Percentiles rank a stretch among this genome's conserved stretches.
These are phyloP conservation scores for Colletotrichum nymphaeae DNA, from an alignment of 2,329 filamentous ascomycete species.

Conservation along the genomic window DNA sequence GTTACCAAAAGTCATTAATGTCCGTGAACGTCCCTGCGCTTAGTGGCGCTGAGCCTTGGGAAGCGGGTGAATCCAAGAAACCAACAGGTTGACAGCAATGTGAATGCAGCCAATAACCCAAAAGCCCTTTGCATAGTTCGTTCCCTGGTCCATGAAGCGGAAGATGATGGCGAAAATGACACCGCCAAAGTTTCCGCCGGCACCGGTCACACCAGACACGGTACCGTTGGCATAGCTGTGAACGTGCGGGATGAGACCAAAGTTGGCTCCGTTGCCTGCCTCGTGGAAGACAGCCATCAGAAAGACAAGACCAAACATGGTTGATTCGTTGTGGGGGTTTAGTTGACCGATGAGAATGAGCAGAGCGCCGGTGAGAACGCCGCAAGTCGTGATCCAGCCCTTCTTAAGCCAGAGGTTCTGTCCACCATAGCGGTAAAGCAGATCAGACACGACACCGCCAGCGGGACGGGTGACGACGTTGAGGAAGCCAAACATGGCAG, in stretches of 20 bases:
- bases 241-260: slow-evolving; percentile 87
- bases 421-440: slow-evolving; percentile 55
- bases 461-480: slow-evolving; percentile 76
- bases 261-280: slow-evolving; percentile 87
- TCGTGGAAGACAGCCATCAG: slow-evolving; percentile 86
- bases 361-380: slow-evolving; percentile 69
- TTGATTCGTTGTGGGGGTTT: slow-evolving; percentile 70
- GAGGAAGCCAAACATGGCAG: slow-evolving; percentile 80
- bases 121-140: slow-evolving; percentile 75
- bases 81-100: slow-evolving; percentile 74
- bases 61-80: slow-evolving; percentile 67
- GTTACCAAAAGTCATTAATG: not conserved
- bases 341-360: slow-evolving; percentile 72
- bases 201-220: slow-evolving; percentile 83
- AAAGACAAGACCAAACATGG: slow-evolving; percentile 82
- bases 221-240: slow-evolving; percentile 84
- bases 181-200: slow-evolving; percentile 85
- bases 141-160: slow-evolving; percentile 73
- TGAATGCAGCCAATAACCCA: slow-evolving; percentile 87
- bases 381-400: slow-evolving; percentile 72
- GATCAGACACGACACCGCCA: slow-evolving; percentile 68
- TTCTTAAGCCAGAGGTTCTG: slow-evolving; percentile 57
- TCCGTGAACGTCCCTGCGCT: no score
- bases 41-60: slow-evolving; percentile 58
- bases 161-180: slow-evolving; percentile 88